phyloP scores from a whole-genome alignment of 805 yeast genomes.

The Suhomyces prunicola region DNA sequence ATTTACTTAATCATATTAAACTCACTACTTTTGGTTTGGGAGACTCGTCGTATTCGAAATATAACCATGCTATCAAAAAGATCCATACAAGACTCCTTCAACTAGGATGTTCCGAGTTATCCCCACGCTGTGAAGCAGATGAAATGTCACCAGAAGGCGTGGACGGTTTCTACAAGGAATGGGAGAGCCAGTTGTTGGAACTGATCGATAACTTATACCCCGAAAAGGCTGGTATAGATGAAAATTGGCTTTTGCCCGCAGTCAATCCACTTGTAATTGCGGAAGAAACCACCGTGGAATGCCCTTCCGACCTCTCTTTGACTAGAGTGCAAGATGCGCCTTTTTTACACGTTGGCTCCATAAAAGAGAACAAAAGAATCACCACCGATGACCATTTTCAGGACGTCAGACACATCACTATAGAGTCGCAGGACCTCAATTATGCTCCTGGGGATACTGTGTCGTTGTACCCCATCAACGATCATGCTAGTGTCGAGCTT shows the following conservation, averaged over 20 bases:
- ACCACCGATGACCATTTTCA: conserved; percentile 79
- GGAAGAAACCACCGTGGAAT: conserved; percentile 20
- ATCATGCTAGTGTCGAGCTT: conserved; percentile 56
- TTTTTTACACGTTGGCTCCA: conserved; percentile 38
- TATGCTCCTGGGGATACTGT: conserved; percentile 81
- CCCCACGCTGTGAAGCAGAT: conserved; percentile 83
- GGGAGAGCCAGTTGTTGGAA: conserved; percentile 53
- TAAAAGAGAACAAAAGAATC: conserved; percentile 54
- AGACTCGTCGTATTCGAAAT: conserved; percentile 86
- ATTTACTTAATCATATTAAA: conserved; percentile 56
- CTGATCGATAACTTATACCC: conserved; percentile 23
- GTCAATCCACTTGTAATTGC: conserved; percentile 17
- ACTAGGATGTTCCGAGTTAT: conserved; percentile 73
- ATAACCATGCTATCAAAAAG: conserved; percentile 83
- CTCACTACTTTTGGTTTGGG: conserved; percentile 88
- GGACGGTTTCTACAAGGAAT: conserved; percentile 74
- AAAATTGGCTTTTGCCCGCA: conserved; percentile 25
- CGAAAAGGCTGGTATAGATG: conserved; percentile 18
- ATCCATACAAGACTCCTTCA: conserved; percentile 75
- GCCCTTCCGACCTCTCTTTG: conserved; percentile 9
- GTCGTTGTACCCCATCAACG: conserved; percentile 73
- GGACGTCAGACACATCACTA: conserved; percentile 69
- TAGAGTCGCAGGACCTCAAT: conserved; percentile 33
- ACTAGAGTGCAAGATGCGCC: conserved; percentile 7
- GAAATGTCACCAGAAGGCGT: conserved; percentile 77